Percentiles rank a stretch among this genome's conserved stretches.
Conservation (phyloP, 768 basidiomycete species). For the Rhodocollybia butyracea region DNA sequence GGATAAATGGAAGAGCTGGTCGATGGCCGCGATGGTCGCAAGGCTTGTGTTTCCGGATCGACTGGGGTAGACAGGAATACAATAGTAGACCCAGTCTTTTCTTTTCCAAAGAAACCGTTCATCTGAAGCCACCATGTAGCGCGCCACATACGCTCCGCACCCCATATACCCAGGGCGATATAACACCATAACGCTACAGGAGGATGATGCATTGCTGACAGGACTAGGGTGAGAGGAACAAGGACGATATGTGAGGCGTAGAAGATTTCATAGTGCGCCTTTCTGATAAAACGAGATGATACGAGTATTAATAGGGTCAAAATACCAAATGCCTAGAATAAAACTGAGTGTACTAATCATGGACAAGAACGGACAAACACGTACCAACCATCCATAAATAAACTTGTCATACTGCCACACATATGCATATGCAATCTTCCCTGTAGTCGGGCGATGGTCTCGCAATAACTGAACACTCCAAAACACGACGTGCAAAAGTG, state of each 20-base stretch:
- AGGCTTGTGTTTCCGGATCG: background rate
- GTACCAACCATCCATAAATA: conserved; percentile 56
- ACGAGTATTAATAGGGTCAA: conserved; percentile 51
- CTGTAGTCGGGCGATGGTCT: conserved; percentile 43
- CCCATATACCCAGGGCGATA: conserved; percentile 59
- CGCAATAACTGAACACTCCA: conserved; percentile 67
- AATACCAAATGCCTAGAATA: conserved; percentile 47
- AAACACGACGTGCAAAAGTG: conserved; percentile 54
- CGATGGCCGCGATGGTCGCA: conserved; percentile 16
- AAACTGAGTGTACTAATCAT: background rate
- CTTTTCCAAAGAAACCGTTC: conserved; percentile 47
- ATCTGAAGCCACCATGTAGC: conserved; percentile 51
- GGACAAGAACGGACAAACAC: conserved; percentile 7
- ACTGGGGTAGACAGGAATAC: conserved; percentile 6
- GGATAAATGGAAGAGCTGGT: conserved; percentile 16
- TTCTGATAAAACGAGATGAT: conserved; percentile 50
- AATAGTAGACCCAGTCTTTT: conserved; percentile 4
- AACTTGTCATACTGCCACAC: conserved; percentile 62
- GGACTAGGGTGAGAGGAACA: conserved; percentile 57
- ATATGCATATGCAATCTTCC: conserved; percentile 41
- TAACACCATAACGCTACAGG: conserved; percentile 68
- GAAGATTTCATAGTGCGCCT: conserved; percentile 59
- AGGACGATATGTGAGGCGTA: conserved; percentile 63
- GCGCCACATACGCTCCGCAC: conserved; percentile 57
- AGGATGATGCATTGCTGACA: conserved; percentile 67